These are phyloP conservation scores for Dendrobium chrysotoxum DNA, from an alignment of 106 monocot genomes.

Conservation along the genomic window DNA sequence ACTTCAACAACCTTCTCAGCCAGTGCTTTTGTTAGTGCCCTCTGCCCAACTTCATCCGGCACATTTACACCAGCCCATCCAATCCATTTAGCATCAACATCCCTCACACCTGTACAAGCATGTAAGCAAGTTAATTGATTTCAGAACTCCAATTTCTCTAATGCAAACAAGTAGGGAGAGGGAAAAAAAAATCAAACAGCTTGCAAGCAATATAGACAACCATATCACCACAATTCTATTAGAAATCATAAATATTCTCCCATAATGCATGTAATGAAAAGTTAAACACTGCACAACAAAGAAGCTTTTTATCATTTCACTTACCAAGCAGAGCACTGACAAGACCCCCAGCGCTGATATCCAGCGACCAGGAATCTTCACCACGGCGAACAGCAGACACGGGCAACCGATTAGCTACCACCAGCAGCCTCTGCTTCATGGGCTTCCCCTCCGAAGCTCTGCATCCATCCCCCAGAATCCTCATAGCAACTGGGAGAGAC, in stretches of 20 bases:
- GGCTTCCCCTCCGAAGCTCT: conserved; percentile 22
- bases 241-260: neutral
- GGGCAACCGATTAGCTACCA: conserved; percentile 88
- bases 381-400: conserved; percentile 84
- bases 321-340: conserved; percentile 90
- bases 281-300: neutral
- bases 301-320: neutral
- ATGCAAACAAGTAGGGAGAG: too few species aligned
- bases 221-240: neutral
- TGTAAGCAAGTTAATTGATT: neutral
- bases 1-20: conserved; percentile 59
- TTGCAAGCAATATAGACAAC: too few species aligned
- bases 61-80: conserved; percentile 99
- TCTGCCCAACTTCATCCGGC: conserved; percentile 84
- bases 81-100: conserved; percentile 97
- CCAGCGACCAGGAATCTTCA: conserved; percentile 84
- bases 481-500: conserved; percentile 1
- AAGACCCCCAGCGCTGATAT: conserved; percentile 91
- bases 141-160: too few species aligned
- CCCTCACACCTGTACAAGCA: conserved; percentile 62
- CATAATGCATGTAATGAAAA: neutral
- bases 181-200: too few species aligned
- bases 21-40: conserved; percentile 73
- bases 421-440: conserved; percentile 78
- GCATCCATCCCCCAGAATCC: conserved; percentile 10